Percentiles rank a stretch among this genome's conserved stretches.
These are phyloP conservation scores for Xylaria sp. DNA, from an alignment of 2,329 filamentous ascomycete genomes.

Conservation along the genomic window DNA sequence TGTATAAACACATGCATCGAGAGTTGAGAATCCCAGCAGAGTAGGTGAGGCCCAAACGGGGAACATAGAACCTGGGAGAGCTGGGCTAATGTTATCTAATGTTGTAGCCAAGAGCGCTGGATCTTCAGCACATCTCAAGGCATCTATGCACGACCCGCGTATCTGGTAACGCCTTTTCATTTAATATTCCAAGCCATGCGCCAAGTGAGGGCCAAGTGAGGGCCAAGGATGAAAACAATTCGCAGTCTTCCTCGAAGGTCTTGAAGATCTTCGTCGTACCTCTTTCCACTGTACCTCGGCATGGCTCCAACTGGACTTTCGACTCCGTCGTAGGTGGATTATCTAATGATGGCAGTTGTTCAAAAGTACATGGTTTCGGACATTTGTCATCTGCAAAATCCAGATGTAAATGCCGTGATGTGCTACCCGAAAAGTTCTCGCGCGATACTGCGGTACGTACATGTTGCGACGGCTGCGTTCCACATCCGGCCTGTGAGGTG, in stretches of 20 bases:
- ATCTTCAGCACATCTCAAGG: background rate
- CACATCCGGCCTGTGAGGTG: conserved; percentile 25
- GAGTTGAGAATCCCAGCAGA: background rate
- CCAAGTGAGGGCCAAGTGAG: conserved; percentile 31
- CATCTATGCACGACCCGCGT: conserved; percentile 22
- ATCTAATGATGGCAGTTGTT: background rate
- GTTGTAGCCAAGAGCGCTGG: conserved; percentile 23
- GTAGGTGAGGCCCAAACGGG: conserved; percentile 26
- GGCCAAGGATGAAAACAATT: conserved; percentile 24
- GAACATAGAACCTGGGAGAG: background rate
- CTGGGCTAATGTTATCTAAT: conserved; percentile 18
- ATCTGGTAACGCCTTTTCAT: conserved; percentile 30
- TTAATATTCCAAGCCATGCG: conserved; percentile 19
- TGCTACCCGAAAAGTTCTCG: conserved; percentile 16
- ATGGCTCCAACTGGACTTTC: conserved; percentile 5
- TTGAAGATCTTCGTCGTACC: background rate
- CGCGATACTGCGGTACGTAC: conserved; percentile 8
- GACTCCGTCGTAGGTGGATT: conserved; percentile 6
- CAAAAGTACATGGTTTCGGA: background rate
- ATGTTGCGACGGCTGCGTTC: conserved; percentile 15
- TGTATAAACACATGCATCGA: background rate
- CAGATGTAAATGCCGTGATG: conserved; percentile 20
- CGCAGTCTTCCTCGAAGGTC: background rate
- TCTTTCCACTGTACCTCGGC: background rate
- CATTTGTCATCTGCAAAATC: conserved; percentile 5